Base-by-base conservation (phyloP, 805 yeast species). In the Yamadazyma laniorum region DNA sequence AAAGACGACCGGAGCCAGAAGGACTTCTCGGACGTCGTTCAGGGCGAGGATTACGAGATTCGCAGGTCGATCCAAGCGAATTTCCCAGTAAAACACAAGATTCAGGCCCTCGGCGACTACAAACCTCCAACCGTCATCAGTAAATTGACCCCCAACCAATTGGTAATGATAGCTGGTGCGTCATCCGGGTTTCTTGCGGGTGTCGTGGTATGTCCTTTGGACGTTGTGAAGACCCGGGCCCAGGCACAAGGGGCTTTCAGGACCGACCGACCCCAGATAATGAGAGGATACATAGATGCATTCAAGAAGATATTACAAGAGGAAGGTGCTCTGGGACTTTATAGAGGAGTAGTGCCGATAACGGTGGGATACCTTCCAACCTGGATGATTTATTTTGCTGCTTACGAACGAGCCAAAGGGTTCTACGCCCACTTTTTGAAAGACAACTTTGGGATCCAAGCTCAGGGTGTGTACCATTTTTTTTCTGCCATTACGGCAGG, bases 381-480 rank as follows among this genome's bases (percentile, higher is more conserved):
- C 0, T 93, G 99, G 99, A 89, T 89, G 72, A 85, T 93, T 32
- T 93, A 93, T 58, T 93, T 93, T 63, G 75, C 91, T 6, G 85
- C 89, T 22, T 93, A 93, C 59, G 98, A 91, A 55, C 66, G 74
- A 39, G 81, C 89, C 18, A 90, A 89, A 56, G 53, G 60, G 31
- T 55, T 71, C 34, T 77, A 75, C 51, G 80, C 83, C 1, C 43
- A 40, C 2, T 44, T 71, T 18, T 61, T 74, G 30, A 46, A 60
- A 12, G 32, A 37, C n/a, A 37, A 54, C 12, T 53, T 56, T 32
- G 53, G 54, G 25, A 37, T 61, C 14, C 44, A 55, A 11, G 37
- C 47, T 14, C 61, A 56, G 25, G 46, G 60, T 3, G 29, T 60
- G 25, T 59, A 60, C 37, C 79, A 76, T 51, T 74, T 74, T 48